Conservation (phyloP, 805 yeast species). For the Zygosaccharomyces pseudorouxii region DNA sequence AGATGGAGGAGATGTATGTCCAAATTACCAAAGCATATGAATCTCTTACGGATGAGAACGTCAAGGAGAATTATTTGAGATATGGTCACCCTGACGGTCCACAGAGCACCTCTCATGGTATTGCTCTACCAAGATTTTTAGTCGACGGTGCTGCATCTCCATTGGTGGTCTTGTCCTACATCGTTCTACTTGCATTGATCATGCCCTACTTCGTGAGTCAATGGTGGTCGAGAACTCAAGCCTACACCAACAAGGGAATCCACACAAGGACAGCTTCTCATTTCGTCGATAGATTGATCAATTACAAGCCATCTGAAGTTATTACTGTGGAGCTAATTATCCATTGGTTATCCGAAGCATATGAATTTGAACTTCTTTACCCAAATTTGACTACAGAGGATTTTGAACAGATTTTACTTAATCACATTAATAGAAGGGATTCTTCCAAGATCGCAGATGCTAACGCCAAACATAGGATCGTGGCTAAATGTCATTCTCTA, state of each 20-base stretch:
- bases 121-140: conserved; percentile 88
- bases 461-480: conserved; percentile 48
- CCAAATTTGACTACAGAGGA: conserved; percentile 42
- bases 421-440: conserved; percentile 54
- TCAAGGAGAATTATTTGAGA: conserved; percentile 72
- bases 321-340: conserved; percentile 54
- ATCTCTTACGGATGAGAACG: conserved; percentile 85
- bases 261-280: conserved; percentile 77
- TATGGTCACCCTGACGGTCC: conserved; percentile 99
- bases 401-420: conserved; percentile 47
- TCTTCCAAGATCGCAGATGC: conserved; percentile 35
- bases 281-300: conserved; percentile 67
- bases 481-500: conserved; percentile 60
- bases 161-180: conserved; percentile 57
- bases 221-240: conserved; percentile 87
- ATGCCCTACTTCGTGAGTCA: conserved; percentile 76
- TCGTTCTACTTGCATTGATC: conserved; percentile 66
- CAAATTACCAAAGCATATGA: conserved; percentile 87
- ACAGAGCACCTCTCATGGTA: conserved; percentile 83
- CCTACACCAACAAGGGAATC: conserved; percentile 76
- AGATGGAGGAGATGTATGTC: conserved; percentile 71
- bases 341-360: conserved; percentile 57
- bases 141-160: conserved; percentile 78
- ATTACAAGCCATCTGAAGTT: conserved; percentile 63
- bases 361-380: conserved; percentile 52